A percentile compares a stretch with the other conserved stretches of the same genome.
Conservation (phyloP, 129 eudicot genomes). For the Flaveria robusta region DNA sequence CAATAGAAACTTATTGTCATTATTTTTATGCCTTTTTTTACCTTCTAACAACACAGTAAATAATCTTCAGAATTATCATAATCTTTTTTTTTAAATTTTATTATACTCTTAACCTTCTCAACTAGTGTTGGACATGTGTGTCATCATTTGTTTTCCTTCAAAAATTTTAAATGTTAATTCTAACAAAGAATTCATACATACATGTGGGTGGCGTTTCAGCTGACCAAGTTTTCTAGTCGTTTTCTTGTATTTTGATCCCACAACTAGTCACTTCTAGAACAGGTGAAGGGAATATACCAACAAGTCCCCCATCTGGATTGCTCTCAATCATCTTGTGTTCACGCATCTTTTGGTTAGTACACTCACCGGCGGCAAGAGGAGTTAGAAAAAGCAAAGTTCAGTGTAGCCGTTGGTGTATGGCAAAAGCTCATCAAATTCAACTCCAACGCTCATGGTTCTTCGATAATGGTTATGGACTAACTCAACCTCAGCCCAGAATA, state of each 20-base stretch:
- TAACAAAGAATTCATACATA: constrained; percentile 5
- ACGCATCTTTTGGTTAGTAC: constrained; percentile 23
- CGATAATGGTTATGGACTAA: constrained; percentile 65
- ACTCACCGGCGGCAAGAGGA: constrained; percentile 13
- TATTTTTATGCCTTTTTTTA: constrained; percentile 31
- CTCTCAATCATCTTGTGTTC: background rate
- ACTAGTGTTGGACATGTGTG: constrained; percentile 39
- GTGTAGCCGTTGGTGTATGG: constrained; percentile 90
- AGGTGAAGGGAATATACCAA: background rate
- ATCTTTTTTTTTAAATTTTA: constrained; percentile 5
- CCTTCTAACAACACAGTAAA: constrained; percentile 26
- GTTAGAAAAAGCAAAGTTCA: constrained; percentile 86
- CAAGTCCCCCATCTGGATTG: background rate
- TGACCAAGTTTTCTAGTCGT: background rate
- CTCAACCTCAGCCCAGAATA: constrained; percentile 92
- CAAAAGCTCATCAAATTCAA: constrained; percentile 82
- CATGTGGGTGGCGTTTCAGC: background rate
- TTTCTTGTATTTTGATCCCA: background rate
- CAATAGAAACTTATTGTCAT: constrained; percentile 13
- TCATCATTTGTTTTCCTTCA: constrained; percentile 31
- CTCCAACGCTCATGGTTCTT: constrained; percentile 79
- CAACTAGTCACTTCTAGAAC: too few relatives aligned
- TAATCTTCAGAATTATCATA: constrained; percentile 32
- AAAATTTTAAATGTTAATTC: constrained; percentile 26
- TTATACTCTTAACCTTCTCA: constrained; percentile 33